phyloP scores from a whole-genome alignment of 2,329 filamentous ascomycete genomes.

The Decorospora gaudefroyi region DNA sequence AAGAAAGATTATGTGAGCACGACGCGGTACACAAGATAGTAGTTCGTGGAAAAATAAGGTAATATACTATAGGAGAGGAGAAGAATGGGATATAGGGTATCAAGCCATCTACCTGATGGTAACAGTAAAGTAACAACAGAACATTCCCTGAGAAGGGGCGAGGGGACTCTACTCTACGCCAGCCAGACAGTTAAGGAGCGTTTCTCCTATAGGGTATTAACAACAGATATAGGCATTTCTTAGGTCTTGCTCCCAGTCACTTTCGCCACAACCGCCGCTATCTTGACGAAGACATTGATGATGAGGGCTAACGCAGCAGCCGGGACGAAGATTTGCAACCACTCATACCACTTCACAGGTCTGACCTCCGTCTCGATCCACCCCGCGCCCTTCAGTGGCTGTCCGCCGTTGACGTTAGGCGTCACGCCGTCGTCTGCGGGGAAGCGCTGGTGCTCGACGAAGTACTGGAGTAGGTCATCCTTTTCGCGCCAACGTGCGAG shows the following conservation, averaged over 20 bases:
- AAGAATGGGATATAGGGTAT: conserved; percentile 19
- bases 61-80: not conserved
- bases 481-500: conserved; percentile 87
- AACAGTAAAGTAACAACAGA: no score
- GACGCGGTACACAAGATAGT: conserved; percentile 36
- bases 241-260: conserved; percentile 15
- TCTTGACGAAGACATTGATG: conserved; percentile 36
- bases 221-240: no score
- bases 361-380: conserved; percentile 56
- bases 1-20: conserved; percentile 49
- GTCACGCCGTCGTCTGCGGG: conserved; percentile 62
- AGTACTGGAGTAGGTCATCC: conserved; percentile 82
- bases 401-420: conserved; percentile 22
- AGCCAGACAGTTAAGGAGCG: no score
- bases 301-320: conserved; percentile 45
- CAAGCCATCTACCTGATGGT: conserved; percentile 16
- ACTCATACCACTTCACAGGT: conserved; percentile 48
- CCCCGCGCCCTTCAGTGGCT: conserved; percentile 43
- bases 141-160: no score
- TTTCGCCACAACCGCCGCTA: conserved; percentile 29
- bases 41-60: not conserved
- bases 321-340: conserved; percentile 52
- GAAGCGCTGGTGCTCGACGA: conserved; percentile 74
- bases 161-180: no score
- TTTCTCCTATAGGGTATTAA: no score